Evolutionary conservation across 331 rosid genomes (phyloP), one percentile per base, ranked within the genome.

Genomic region (Arachis monticola): DNA sequence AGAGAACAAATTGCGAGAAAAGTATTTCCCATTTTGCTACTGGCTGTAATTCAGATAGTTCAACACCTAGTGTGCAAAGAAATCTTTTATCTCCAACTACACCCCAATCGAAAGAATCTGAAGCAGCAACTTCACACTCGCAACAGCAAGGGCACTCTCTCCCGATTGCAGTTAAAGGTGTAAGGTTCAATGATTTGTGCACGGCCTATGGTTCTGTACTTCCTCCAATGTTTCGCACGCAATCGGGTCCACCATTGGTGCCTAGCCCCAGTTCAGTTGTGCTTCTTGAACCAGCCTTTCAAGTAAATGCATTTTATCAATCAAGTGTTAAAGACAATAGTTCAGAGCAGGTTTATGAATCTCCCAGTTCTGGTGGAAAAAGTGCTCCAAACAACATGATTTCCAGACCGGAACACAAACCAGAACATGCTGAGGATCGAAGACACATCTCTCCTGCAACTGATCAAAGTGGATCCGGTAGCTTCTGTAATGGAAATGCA

Each of bases 401-500:
- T 69, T 80, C 73, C 69, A 76, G 75, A 69, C 93, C 82, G 60
- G 91, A 88, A 50, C 79, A 80, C 40, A 85, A 65, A 46, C 57
- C 69, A 63, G 93, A 93, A 77, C 75, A 61, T 38, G 64, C 75
- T n/a, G 97, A 92, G 80, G 88, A 88, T 69, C 85, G 11, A 68
- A 86, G 89, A 38, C 90, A 75, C 67, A 78, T 88, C 47, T 95
- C 97, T 68, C 74, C 92, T 10, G 69, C 83, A 30, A 79, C 85
- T n/a, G 93, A 91, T 81, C 97, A 84, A 50, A 92, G 98, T 69
- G 88, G 84, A 42, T 88, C 87, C 30, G 83, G 86, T 80, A 86
- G 96, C 64, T 70, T 92, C 52, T 87, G 96, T 73, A 85, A 88
- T 78, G 99, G 96, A 52, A 84, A 73, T 67, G 83, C 85, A 30